A percentile compares a stretch with the other conserved stretches of the same genome.
Evolutionary conservation across 345 rosid genomes (phyloP).

Genomic region (Syzygium aqueum): DNA sequence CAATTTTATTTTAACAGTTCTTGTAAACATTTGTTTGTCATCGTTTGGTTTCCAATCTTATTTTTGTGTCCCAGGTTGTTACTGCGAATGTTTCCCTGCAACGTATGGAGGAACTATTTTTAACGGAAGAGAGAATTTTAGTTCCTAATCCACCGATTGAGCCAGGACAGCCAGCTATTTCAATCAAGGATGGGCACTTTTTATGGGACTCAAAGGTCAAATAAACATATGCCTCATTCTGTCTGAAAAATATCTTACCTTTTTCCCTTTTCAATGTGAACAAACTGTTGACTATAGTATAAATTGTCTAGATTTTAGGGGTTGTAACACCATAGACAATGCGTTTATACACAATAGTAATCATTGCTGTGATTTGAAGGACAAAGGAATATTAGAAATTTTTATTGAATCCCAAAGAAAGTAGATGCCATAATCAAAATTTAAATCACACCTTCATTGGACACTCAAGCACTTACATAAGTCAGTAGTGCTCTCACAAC

Average conservation of each 20-base stretch:
- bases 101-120: slow-evolving; percentile 78
- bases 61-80: slow-evolving; percentile 51
- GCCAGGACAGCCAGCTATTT: slow-evolving; percentile 66
- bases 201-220: slow-evolving; percentile 89
- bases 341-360: background rate
- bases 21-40: background rate
- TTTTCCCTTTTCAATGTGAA: background rate
- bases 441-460: background rate
- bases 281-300: background rate
- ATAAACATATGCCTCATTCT: background rate
- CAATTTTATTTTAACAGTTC: background rate
- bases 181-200: slow-evolving; percentile 69
- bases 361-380: background rate
- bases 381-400: background rate
- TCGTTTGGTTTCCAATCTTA: background rate
- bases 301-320: background rate
- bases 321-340: background rate
- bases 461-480: background rate
- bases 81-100: slow-evolving; percentile 84
- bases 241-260: background rate
- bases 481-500: background rate
- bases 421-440: background rate
- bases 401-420: background rate
- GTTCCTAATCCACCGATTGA: slow-evolving; percentile 72
- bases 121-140: slow-evolving; percentile 78